These are phyloP conservation scores for Crotalaria pallida DNA, from an alignment of 306 rosid genomes.

Conservation along the genomic window DNA sequence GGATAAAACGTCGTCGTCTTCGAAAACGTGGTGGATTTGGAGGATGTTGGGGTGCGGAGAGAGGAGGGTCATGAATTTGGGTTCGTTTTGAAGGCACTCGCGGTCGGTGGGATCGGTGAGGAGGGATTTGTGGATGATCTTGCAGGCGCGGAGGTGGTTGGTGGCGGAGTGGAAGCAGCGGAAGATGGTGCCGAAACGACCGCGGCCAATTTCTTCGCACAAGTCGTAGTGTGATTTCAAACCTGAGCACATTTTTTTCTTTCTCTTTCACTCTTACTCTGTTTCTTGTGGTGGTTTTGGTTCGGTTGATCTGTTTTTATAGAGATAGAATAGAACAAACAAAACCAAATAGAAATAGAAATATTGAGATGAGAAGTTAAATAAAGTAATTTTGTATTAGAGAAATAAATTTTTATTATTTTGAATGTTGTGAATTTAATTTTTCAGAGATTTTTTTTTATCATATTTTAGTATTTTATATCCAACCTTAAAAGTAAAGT, in stretches of 20 bases:
- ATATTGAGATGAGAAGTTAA: no score
- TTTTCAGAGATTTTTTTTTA: no score
- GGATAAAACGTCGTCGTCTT: constrained; percentile 45
- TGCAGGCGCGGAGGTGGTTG: constrained; percentile 51
- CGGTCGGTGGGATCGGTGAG: constrained; percentile 62
- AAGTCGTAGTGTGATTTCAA: constrained; percentile 50
- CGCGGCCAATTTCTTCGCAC: constrained; percentile 79
- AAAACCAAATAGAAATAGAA: not conserved
- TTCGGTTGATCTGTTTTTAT: constrained; percentile 4
- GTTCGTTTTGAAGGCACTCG: constrained; percentile 69
- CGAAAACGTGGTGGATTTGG: constrained; percentile 45
- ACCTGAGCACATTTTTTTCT: constrained; percentile 44
- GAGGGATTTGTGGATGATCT: constrained; percentile 53
- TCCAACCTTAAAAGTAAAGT: no score
- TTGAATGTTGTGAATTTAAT: no score
- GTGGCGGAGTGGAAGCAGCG: constrained; percentile 49
- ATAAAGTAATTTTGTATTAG: no score
- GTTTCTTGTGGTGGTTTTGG: not conserved
- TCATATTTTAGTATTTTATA: no score
- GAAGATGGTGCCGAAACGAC: constrained; percentile 67
- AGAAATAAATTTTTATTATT: no score
- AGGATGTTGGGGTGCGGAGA: constrained; percentile 78
- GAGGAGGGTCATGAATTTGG: constrained; percentile 63
- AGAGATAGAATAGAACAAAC: not conserved
- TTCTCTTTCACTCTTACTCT: not conserved